phyloP scores from a whole-genome alignment of 345 rosid species.

The Moricandia arvensis region DNA sequence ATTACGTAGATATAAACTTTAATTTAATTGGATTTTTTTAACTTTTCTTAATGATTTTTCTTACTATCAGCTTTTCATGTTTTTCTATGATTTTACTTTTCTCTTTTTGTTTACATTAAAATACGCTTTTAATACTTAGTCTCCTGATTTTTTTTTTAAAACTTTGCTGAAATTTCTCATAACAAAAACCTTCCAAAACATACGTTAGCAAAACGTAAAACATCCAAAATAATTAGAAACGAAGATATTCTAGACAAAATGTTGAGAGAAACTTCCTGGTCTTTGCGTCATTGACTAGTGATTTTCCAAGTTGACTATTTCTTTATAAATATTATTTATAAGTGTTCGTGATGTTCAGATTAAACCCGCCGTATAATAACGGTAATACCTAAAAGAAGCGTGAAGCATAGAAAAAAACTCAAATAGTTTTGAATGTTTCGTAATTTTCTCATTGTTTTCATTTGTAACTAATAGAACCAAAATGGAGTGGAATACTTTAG shows the following conservation, averaged over 20 bases:
- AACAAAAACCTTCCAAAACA: background rate
- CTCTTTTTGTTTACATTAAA: background rate
- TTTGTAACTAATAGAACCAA: background rate
- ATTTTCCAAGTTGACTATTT: slow-evolving; percentile 11
- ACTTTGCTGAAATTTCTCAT: background rate
- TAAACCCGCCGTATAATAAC: slow-evolving; percentile 11
- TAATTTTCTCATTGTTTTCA: background rate
- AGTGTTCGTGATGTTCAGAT: background rate
- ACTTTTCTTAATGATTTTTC: background rate
- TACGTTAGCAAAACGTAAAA: background rate
- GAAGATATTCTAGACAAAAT: slow-evolving; percentile 2
- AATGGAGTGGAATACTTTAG: background rate
- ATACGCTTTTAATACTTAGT: background rate
- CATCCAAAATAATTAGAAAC: background rate
- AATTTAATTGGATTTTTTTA: too few relatives aligned
- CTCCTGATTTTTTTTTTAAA: background rate
- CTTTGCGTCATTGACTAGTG: slow-evolving; percentile 16
- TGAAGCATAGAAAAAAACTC: background rate
- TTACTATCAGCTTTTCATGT: background rate
- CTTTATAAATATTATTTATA: background rate
- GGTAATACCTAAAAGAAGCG: slow-evolving; percentile 16
- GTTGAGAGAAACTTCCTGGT: slow-evolving; percentile 16
- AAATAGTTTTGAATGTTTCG: background rate
- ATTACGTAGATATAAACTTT: too few relatives aligned
- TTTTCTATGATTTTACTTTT: background rate